Conservation (phyloP, 2,329 filamentous ascomycete genomes). For the Aspergillus fijiensis region DNA sequence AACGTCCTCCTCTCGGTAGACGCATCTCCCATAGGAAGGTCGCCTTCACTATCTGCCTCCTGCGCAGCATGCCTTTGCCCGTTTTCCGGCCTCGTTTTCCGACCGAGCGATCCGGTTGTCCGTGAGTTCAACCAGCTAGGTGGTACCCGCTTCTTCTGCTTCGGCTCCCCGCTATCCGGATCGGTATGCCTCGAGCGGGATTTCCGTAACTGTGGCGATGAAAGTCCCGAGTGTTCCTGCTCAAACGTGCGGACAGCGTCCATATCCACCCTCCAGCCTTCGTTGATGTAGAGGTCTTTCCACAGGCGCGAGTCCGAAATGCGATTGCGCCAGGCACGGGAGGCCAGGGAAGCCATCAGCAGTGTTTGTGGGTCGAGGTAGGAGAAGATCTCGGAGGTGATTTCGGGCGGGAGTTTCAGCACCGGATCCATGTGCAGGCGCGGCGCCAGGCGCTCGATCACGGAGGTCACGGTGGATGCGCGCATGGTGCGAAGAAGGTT, state of each 20-base stretch:
- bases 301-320: conserved; percentile 83
- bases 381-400: conserved; percentile 84
- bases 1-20: conserved; percentile 23
- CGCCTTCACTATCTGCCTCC: conserved; percentile 38
- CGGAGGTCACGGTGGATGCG: conserved; percentile 74
- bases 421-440: conserved; percentile 93
- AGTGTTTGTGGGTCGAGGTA: conserved; percentile 81
- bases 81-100: conserved; percentile 4
- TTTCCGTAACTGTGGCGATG: conserved; percentile 44
- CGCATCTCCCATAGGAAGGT: conserved; percentile 47
- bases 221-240: conserved; percentile 45
- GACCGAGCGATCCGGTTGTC: conserved; percentile 24
- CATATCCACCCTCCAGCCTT: conserved; percentile 78
- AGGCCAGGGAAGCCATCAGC: conserved; percentile 74
- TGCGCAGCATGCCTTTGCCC: conserved; percentile 1
- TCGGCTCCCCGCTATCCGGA: conserved; percentile 50
- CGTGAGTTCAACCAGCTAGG: conserved; percentile 46
- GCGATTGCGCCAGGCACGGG: conserved; percentile 76
- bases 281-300: conserved; percentile 76
- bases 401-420: conserved; percentile 78
- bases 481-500: conserved; percentile 73
- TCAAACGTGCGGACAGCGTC: conserved; percentile 68
- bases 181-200: conserved; percentile 50
- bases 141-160: conserved; percentile 54
- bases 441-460: conserved; percentile 77